phyloP scores from a whole-genome alignment of 108 stramenopile species.

The Cyclostephanos tholiformis region DNA sequence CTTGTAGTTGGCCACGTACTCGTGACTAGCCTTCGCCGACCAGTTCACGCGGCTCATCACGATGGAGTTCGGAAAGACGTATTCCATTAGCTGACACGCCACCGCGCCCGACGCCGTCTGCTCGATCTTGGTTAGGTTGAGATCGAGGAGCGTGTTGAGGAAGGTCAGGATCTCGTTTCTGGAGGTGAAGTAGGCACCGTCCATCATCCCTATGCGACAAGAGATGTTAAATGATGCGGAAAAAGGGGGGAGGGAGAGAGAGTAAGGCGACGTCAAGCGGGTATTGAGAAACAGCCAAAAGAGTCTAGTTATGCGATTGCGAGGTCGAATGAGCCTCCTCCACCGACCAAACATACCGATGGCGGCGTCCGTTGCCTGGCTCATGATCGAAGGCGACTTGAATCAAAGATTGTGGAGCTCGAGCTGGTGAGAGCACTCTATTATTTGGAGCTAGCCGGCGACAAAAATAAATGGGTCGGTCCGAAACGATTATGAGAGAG shows the following conservation, averaged over 20 bases:
- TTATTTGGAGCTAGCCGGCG: too few species aligned
- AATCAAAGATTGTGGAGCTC: neutral
- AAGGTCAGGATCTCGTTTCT: conserved; percentile 93
- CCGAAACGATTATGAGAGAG: too few species aligned
- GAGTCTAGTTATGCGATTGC: neutral
- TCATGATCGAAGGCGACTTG: conserved; percentile 23
- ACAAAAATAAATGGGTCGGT: too few species aligned
- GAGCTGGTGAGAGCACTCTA: too few species aligned
- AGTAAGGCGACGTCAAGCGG: neutral
- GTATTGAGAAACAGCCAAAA: neutral
- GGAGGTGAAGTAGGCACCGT: conserved; percentile 97
- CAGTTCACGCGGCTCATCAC: conserved; percentile 96
- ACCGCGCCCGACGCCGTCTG: conserved; percentile 97
- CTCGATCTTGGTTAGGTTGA: conserved; percentile 95
- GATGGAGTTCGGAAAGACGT: conserved; percentile 89
- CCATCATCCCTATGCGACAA: conserved; percentile 90
- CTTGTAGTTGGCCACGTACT: conserved; percentile 97
- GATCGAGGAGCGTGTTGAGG: conserved; percentile 88
- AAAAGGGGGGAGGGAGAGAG: neutral
- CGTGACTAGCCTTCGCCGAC: conserved; percentile 86
- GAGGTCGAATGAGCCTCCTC: neutral
- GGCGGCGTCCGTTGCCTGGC: conserved; percentile 37
- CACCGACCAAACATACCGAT: conserved; percentile 29
- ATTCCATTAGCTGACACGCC: conserved; percentile 95
- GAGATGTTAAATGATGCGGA: neutral